Percentiles rank a stretch among this genome's conserved stretches.
Conservation (phyloP, 495 filamentous ascomycete genomes). For the Aspergillus steynii region DNA sequence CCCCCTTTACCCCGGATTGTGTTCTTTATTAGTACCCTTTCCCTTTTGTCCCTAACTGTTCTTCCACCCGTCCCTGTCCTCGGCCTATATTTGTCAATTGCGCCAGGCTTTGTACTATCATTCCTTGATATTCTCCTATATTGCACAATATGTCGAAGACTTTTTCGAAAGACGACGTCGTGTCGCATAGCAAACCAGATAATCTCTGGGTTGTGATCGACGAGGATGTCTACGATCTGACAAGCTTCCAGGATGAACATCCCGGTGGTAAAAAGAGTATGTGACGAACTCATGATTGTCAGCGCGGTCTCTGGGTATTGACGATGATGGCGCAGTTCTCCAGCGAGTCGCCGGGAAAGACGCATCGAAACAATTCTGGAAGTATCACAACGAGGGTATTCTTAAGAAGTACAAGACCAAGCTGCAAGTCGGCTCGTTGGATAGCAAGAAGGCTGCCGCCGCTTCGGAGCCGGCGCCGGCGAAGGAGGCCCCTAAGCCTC, state of each 20-base stretch:
- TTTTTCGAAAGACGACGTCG: conserved; percentile 81
- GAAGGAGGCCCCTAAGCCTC: conserved; percentile 52
- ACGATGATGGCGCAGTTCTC: conserved; percentile 58
- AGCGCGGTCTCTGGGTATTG: conserved; percentile 14
- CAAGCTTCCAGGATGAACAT: conserved; percentile 91
- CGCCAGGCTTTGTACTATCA: too few species aligned
- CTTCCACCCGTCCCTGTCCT: too few species aligned
- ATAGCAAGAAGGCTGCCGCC: conserved; percentile 72
- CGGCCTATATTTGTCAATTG: neutral
- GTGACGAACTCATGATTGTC: conserved; percentile 17
- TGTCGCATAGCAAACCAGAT: conserved; percentile 83
- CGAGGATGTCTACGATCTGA: conserved; percentile 95
- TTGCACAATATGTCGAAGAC: conserved; percentile 75
- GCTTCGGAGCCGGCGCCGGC: conserved; percentile 51
- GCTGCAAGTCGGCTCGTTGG: conserved; percentile 86
- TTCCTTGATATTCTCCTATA: neutral
- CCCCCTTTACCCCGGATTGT: conserved; percentile 11
- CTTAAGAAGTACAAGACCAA: conserved; percentile 92
- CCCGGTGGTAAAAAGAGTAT: conserved; percentile 94
- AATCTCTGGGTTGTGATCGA: conserved; percentile 90
- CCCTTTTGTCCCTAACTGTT: too few species aligned
- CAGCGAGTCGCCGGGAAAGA: conserved; percentile 93
- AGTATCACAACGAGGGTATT: conserved; percentile 94
- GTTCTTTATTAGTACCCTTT: neutral
- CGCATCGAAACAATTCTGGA: conserved; percentile 98